Evolutionary conservation across 306 rosid genomes (phyloP).

Genomic region (Albizia julibrissin): DNA sequence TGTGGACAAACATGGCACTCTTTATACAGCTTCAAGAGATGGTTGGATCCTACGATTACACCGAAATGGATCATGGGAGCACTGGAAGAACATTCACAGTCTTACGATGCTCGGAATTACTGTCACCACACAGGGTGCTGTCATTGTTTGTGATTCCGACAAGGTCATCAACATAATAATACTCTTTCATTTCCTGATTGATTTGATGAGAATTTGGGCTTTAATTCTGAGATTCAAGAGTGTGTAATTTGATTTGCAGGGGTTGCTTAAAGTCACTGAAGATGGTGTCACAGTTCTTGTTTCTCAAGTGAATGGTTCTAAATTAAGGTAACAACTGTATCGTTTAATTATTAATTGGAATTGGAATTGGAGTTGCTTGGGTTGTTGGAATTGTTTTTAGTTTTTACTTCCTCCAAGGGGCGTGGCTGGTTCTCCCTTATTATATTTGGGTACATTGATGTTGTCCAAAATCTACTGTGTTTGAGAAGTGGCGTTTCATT

Average conservation of each 20-base stretch:
- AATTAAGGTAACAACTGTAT: slow-evolving; percentile 27
- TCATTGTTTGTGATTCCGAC: slow-evolving; percentile 49
- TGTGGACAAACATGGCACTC: background rate
- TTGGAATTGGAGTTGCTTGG: background rate
- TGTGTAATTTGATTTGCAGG: slow-evolving; percentile 17
- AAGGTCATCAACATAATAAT: slow-evolving; percentile 22
- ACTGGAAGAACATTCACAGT: background rate
- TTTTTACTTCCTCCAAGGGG: too few relatives aligned
- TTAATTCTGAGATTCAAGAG: background rate
- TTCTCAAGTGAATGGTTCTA: slow-evolving; percentile 25
- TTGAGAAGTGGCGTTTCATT: background rate
- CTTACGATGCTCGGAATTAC: slow-evolving; percentile 37
- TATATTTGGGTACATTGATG: background rate
- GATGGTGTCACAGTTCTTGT: slow-evolving; percentile 41
- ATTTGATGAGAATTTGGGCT: background rate
- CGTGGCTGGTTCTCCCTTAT: background rate
- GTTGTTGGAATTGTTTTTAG: background rate
- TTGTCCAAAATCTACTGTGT: background rate
- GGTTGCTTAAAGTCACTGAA: slow-evolving; percentile 47
- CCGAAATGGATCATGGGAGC: background rate
- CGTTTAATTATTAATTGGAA: background rate
- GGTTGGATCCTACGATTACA: background rate
- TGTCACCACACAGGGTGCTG: slow-evolving; percentile 32
- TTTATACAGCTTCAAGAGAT: background rate
- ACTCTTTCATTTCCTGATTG: background rate